Evolutionary conservation across 2,329 filamentous ascomycete species (phyloP).

Genomic region (Magnaporthales sp.): DNA sequence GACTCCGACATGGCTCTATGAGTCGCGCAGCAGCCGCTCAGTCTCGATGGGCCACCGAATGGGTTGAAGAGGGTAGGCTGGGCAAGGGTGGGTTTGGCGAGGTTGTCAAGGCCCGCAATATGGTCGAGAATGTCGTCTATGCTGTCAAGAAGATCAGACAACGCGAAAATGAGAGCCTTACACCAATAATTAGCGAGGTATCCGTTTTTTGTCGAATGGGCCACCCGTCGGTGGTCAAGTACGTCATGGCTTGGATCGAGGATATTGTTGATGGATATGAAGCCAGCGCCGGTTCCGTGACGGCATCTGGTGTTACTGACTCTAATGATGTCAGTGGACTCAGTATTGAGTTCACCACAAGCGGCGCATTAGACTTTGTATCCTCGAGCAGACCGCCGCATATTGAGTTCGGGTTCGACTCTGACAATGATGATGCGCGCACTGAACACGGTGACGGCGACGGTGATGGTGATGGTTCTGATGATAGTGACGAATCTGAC

Average conservation of each 20-base stretch:
- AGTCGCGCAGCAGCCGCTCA: slow-evolving; percentile 22
- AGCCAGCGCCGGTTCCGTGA: slow-evolving; percentile 33
- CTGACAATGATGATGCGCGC: slow-evolving; percentile 26
- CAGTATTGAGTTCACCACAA: slow-evolving; percentile 55
- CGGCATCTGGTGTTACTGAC: slow-evolving; percentile 7
- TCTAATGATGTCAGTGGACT: slow-evolving; percentile 18
- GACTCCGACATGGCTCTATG: slow-evolving; percentile 54
- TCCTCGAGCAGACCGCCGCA: slow-evolving; percentile 72
- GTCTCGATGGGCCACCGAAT: slow-evolving; percentile 5
- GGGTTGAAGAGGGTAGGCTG: slow-evolving; percentile 70
- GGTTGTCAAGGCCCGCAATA: slow-evolving; percentile 91
- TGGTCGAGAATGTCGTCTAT: slow-evolving; percentile 86
- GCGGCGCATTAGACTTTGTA: slow-evolving; percentile 84
- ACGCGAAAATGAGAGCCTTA: slow-evolving; percentile 67
- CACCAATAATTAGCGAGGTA: slow-evolving; percentile 77
- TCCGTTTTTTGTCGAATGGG: slow-evolving; percentile 86
- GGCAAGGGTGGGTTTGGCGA: slow-evolving; percentile 95
- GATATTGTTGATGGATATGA: slow-evolving; percentile 49
- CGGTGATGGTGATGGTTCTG: slow-evolving; percentile 30
- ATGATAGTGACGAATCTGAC: slow-evolving; percentile 16
- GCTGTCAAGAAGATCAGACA: slow-evolving; percentile 95
- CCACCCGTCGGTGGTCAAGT: slow-evolving; percentile 78
- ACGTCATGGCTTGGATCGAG: slow-evolving; percentile 94
- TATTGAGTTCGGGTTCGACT: slow-evolving; percentile 65
- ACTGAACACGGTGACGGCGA: slow-evolving; percentile 26